Percentiles rank a stretch among this genome's conserved stretches.
These are phyloP conservation scores for Candida nonsorbophila DNA, from an alignment of 805 yeast genomes.

Conservation along the genomic window DNA sequence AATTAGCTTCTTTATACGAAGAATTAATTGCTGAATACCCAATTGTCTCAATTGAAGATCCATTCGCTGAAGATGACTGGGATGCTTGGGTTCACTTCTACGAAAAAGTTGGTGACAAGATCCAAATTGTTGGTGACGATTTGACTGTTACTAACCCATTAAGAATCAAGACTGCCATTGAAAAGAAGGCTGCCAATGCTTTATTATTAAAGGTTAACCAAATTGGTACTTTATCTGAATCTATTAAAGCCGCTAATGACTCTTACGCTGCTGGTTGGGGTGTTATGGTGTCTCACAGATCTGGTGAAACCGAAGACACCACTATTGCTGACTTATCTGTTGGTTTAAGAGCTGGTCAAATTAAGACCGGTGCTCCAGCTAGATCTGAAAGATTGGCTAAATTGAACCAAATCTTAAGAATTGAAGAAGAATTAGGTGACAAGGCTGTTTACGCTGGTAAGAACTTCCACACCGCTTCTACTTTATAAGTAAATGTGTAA, in stretches of 20 bases:
- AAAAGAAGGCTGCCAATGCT: conserved; percentile 92
- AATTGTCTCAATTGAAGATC: conserved; percentile 97
- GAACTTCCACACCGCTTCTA: conserved; percentile 63
- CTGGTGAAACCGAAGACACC: conserved; percentile 99
- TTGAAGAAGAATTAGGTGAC: conserved; percentile 97
- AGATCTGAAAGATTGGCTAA: conserved; percentile 99
- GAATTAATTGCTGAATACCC: conserved; percentile 85
- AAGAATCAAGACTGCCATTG: conserved; percentile 93
- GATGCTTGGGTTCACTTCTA: conserved; percentile 92
- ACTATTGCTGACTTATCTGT: conserved; percentile 97
- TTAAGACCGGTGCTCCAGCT: conserved; percentile 99
- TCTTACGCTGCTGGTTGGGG: conserved; percentile 98
- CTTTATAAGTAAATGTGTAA: conserved; percentile 33
- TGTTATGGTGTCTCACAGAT: conserved; percentile 99
- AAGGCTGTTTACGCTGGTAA: conserved; percentile 95
- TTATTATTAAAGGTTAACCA: conserved; percentile 97
- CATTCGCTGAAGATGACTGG: conserved; percentile 99
- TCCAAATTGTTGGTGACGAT: conserved; percentile 97
- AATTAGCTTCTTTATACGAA: conserved; percentile 82
- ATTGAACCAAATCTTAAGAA: conserved; percentile 96
- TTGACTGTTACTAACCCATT: conserved; percentile 97
- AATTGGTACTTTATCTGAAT: conserved; percentile 94
- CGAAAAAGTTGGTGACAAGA: conserved; percentile 54
- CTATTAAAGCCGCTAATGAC: conserved; percentile 94
- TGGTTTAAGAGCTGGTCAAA: conserved; percentile 97